Evolutionary conservation across 768 basidiomycete species (phyloP).

Genomic region (Porpolomopsis calyptriformis): DNA sequence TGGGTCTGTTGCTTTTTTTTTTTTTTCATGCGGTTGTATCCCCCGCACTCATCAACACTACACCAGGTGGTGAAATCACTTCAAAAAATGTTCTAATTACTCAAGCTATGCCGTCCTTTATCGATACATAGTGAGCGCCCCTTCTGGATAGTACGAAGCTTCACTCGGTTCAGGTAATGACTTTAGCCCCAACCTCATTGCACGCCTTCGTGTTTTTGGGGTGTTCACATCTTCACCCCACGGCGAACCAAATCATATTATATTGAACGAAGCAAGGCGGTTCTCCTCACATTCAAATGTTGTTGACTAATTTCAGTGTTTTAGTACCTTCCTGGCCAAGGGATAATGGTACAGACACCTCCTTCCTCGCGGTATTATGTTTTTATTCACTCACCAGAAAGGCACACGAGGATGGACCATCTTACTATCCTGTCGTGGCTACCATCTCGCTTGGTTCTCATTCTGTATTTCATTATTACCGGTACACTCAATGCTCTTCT

Average conservation of each 20-base stretch:
- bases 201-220: conserved; percentile 54
- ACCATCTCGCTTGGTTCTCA: conserved; percentile 87
- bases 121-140: conserved; percentile 50
- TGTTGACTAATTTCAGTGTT: conserved; percentile 2
- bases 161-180: conserved; percentile 1
- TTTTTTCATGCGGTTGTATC: not conserved
- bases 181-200: conserved; percentile 68
- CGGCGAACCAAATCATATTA: conserved; percentile 73
- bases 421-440: conserved; percentile 79
- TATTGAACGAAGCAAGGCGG: conserved; percentile 66
- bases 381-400: conserved; percentile 20
- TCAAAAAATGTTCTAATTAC: conserved; percentile 57
- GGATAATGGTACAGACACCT: conserved; percentile 64
- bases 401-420: conserved; percentile 91
- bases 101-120: conserved; percentile 60
- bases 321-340: conserved; percentile 81
- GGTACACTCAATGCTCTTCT: conserved; percentile 30
- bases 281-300: conserved; percentile 1
- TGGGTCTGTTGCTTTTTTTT: conserved; percentile 38
- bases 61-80: conserved; percentile 62
- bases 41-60: conserved; percentile 6
- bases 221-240: conserved; percentile 57
- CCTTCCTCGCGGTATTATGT: not conserved
- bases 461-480: conserved; percentile 74
- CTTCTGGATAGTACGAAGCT: not conserved